Evolutionary conservation across 2,329 filamentous ascomycete species (phyloP).

Genomic region (Pseudogymnoascus sp.): DNA sequence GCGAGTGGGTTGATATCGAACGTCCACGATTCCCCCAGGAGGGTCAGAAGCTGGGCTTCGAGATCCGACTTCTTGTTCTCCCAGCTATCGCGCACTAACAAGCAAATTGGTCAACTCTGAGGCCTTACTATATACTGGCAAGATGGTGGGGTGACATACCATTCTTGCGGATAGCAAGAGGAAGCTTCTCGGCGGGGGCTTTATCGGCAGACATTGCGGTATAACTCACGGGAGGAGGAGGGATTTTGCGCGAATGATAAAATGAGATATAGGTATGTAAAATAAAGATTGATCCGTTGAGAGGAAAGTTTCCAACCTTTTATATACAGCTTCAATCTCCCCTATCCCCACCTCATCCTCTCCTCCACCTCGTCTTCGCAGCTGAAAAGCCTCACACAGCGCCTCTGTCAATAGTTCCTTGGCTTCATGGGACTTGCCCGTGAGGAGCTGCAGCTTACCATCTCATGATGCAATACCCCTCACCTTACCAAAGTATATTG

Average conservation of each 20-base stretch:
- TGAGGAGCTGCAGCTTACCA: neutral
- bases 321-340: neutral
- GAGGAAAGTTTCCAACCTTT: neutral
- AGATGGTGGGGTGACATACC: slow-evolving; percentile 28
- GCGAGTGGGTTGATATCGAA: slow-evolving; percentile 39
- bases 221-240: neutral
- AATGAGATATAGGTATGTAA: neutral
- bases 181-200: slow-evolving; percentile 41
- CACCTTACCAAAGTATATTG: neutral
- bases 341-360: neutral
- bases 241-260: neutral
- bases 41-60: slow-evolving; percentile 36
- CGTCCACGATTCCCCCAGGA: slow-evolving; percentile 42
- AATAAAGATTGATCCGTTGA: neutral
- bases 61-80: slow-evolving; percentile 38
- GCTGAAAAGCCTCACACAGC: neutral
- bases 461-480: too few species aligned
- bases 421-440: neutral
- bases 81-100: slow-evolving; percentile 44
- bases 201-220: slow-evolving; percentile 16
- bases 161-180: slow-evolving; percentile 45
- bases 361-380: neutral
- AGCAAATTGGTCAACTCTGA: slow-evolving; percentile 12
- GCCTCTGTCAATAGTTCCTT: neutral
- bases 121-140: neutral